Evolutionary conservation across 768 basidiomycete genomes (phyloP), one percentile per base, ranked within the genome.

Genomic region (Mycena haematopus): DNA sequence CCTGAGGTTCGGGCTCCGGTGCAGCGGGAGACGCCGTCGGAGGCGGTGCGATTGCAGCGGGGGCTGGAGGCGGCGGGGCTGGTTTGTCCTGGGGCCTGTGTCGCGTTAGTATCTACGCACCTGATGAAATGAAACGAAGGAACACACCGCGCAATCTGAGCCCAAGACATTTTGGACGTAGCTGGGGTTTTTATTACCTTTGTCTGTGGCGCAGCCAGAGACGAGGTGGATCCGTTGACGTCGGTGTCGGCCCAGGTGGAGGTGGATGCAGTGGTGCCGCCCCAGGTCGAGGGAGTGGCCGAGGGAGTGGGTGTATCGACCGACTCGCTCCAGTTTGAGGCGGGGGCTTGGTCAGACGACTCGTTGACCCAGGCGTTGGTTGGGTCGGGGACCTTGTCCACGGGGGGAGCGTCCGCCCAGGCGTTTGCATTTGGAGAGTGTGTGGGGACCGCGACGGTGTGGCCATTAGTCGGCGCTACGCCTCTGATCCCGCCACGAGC

Each of bases 161-260:
- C 92, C 92, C 92, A 94, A 36, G 92, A 93, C 62, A 91, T 75
- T 78, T 92, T 92, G 9, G 90, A 86, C 14, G 84, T 89, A 29
- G 89, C 86, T 45, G 91, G 89, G 13, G 84, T 79, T 76, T 87
- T 71, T 40, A 75, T 67, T 59, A 69, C 74, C 66, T 76, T 81
- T 66, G 63, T 71, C 21, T 74, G 58, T n/a, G 76, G 69, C 14
- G 58, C 66, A 35, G 66, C 46, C 35, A 70, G 71, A 22, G 72
- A 63, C n/a, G 74, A n/a, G 22, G 70, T 61, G n/a, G 76, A 75
- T n/a, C 76, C 78, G 66, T 81, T 80, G 49, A 74, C 74, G 56
- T 77, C 75, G 17, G 70, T 62, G 24, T 77, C 78, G 54, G 71
- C 73, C 70, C 78, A 74, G 27, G 78, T 65, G 2, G 79, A 74